Evolutionary conservation across 768 basidiomycete species (phyloP), one percentile per base, ranked within the genome.

Genomic region (Lactarius psammicola): DNA sequence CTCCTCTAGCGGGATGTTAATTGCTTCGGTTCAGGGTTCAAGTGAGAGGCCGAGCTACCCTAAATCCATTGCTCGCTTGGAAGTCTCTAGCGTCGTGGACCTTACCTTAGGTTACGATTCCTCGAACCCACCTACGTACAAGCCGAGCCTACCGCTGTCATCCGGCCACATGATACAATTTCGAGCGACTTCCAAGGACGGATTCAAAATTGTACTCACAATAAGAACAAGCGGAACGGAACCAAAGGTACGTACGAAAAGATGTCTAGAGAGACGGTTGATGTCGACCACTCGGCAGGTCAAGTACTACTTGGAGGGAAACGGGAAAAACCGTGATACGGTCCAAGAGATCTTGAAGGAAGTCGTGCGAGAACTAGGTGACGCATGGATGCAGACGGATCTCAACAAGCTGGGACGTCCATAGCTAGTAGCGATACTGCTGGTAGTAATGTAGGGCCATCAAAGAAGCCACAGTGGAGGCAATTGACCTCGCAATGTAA

Each of bases 81-180:
- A 74, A 1, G 79, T 95, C 53, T 83, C 80, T 0, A 81, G 84
- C 57, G 79, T 95, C 17, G 77, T 90, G 10, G 94, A 95, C 73
- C 74, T 95, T 49, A 94, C 93, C 2, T 77, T 78, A 26, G 90
- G 89, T 23, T 92, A 88, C 73, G 92, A 93, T 69, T 91, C 87
- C 69, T 79, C 80, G 7, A 89, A 92, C 70, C 80, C 87, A n/a
- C 87, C 89, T 1, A 79, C 79, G 3, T 86, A 80, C 72, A 76
- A 81, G 69, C 87, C 91, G 15, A 75, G 76, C 31, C 77, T 92
- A 23, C 89, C 88, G 23, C 74, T 91, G 38, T 91, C 92, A 23
- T 87, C 86, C 0, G 87, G 92, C 7, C 87, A 95, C 69, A 94
- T 95, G 94, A 85, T 95, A 49, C 88, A 90, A 69, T 89, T 95